Percentiles rank a stretch among this genome's conserved stretches.
Evolutionary conservation across 1,139 yeast genomes (phyloP).

Genomic region (Saccharomyces uvarum): DNA sequence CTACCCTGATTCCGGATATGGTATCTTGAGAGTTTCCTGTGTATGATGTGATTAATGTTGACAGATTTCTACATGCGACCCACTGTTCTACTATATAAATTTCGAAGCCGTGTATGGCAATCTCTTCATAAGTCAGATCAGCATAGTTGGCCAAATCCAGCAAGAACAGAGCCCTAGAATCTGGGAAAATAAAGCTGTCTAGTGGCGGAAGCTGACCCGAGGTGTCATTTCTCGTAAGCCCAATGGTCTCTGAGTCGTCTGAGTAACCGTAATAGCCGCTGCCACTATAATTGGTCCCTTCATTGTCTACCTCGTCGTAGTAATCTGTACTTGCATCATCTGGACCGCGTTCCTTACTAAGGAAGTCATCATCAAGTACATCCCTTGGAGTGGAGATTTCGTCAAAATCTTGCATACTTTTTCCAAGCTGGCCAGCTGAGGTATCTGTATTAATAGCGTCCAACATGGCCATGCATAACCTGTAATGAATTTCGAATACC

Average conservation of each 20-base stretch:
- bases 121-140: conserved; percentile 38
- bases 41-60: conserved; percentile 66
- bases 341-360: not conserved
- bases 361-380: not conserved
- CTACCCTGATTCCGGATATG: conserved; percentile 54
- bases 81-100: conserved; percentile 90
- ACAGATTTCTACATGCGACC: conserved; percentile 65
- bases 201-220: conserved; percentile 1
- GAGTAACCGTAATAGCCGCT: not conserved
- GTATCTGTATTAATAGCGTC: not conserved
- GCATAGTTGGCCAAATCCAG: conserved; percentile 35
- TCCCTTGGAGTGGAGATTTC: not conserved
- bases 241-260: not conserved
- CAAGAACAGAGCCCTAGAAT: conserved; percentile 46
- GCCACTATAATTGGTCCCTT: not conserved
- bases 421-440: not conserved
- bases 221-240: not conserved
- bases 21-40: conserved; percentile 71
- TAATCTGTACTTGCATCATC: not conserved
- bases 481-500: too few relatives aligned
- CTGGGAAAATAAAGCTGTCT: conserved; percentile 38
- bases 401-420: not conserved
- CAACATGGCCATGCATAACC: not conserved
- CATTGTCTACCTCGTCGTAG: not conserved
- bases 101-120: conserved; percentile 64